Percentiles rank a stretch among this genome's conserved stretches.
Conservation (phyloP, 73 alveolate genomes). For the Tetrahymena elliotti region DNA sequence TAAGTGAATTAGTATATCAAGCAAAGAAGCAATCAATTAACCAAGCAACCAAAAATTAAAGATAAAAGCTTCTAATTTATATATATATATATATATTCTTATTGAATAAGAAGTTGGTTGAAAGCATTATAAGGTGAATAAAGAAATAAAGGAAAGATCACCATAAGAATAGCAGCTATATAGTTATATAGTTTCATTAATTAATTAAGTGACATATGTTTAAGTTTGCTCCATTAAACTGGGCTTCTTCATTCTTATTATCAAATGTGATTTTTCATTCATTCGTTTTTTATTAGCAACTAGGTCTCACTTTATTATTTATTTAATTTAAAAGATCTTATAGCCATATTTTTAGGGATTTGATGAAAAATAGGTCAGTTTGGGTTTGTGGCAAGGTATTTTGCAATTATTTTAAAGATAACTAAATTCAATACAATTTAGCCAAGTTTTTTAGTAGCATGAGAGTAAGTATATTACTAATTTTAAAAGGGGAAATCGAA, state of each 20-base stretch:
- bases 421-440: too few relatives aligned
- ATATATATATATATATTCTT: too few relatives aligned
- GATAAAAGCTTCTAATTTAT: too few relatives aligned
- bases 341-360: not conserved
- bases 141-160: not conserved
- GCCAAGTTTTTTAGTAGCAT: not conserved
- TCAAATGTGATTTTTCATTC: not conserved
- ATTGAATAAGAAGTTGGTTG: not conserved
- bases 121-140: not conserved
- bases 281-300: not conserved
- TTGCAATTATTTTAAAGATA: too few relatives aligned
- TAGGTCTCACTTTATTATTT: not conserved
- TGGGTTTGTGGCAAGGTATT: not conserved
- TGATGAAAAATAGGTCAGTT: not conserved
- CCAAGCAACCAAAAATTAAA: too few relatives aligned
- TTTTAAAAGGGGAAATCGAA: not conserved
- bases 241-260: not conserved
- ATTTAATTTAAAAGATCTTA: not conserved
- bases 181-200: not conserved
- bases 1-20: too few relatives aligned
- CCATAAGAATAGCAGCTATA: not conserved
- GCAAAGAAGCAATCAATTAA: too few relatives aligned
- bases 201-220: not conserved
- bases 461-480: not conserved
- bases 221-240: not conserved